Evolutionary conservation across 2,329 filamentous ascomycete genomes (phyloP).

Genomic region (Xylariales sp.): DNA sequence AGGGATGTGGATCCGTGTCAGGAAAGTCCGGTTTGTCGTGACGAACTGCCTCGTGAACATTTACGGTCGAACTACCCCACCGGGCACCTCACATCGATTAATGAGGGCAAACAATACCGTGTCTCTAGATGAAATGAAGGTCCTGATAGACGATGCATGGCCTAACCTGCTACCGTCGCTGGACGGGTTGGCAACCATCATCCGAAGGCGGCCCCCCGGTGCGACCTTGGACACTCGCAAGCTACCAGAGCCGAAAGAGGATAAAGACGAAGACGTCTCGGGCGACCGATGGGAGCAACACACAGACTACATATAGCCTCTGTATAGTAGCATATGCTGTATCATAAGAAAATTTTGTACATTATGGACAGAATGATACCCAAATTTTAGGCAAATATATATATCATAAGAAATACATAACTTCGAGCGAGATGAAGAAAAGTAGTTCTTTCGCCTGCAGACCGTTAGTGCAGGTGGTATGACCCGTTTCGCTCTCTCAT

Average conservation of each 20-base stretch:
- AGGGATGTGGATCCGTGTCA: constrained; percentile 46
- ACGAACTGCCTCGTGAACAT: constrained; percentile 50
- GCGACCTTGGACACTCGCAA: constrained; percentile 11
- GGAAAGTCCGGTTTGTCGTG: constrained; percentile 45
- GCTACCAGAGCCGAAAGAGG: not conserved
- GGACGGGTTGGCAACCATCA: constrained; percentile 43
- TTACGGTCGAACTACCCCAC: constrained; percentile 47
- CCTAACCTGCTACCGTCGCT: constrained; percentile 50
- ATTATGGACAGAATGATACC: constrained; percentile 26
- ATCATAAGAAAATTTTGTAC: constrained; percentile 13
- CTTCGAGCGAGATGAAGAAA: not conserved
- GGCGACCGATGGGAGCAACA: not conserved
- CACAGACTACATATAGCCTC: not conserved
- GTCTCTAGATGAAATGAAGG: constrained; percentile 51
- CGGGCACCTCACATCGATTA: constrained; percentile 38
- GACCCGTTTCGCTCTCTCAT: constrained; percentile 33
- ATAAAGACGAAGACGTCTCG: not conserved
- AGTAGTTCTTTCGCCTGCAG: constrained; percentile 5
- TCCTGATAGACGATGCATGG: constrained; percentile 54
- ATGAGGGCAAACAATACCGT: constrained; percentile 46
- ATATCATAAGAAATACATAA: constrained; percentile 28
- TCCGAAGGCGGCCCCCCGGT: constrained; percentile 42
- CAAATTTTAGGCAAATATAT: constrained; percentile 18
- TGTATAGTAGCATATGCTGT: constrained; percentile 1
- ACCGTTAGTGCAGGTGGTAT: constrained; percentile 2